These are phyloP conservation scores for Rubia yunnanensis DNA, from an alignment of 257 asterid species.

Conservation along the genomic window DNA sequence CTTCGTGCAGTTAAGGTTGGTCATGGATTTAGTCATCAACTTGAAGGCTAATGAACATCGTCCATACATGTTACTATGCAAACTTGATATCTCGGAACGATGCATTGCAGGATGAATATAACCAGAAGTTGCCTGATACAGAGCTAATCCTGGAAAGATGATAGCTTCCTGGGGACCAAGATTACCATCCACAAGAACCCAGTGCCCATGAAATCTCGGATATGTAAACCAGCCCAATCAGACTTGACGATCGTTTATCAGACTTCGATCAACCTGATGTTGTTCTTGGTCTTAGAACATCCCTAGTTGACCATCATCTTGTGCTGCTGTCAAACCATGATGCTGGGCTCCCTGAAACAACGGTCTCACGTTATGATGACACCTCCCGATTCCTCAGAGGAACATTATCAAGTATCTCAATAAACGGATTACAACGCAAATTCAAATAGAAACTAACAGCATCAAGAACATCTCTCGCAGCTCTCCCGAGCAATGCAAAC, in stretches of 20 bases:
- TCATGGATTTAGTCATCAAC: conserved; percentile 90
- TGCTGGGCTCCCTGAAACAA: conserved; percentile 80
- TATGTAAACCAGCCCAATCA: conserved; percentile 70
- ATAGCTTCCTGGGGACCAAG: conserved; percentile 94
- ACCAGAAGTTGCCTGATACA: conserved; percentile 96
- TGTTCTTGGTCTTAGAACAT: conserved; percentile 77
- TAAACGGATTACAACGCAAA: conserved; percentile 79
- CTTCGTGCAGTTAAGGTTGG: conserved; percentile 81
- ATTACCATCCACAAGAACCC: conserved; percentile 85
- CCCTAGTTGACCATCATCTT: conserved; percentile 64
- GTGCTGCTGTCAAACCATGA: conserved; percentile 55
- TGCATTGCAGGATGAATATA: conserved; percentile 75
- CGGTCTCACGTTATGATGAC: conserved; percentile 88
- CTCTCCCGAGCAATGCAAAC: conserved; percentile 68
- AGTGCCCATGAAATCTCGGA: conserved; percentile 86
- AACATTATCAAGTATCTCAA: conserved; percentile 81
- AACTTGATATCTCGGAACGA: conserved; percentile 46
- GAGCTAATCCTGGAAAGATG: conserved; percentile 85
- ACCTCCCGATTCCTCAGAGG: conserved; percentile 77
- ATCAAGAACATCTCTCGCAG: conserved; percentile 71
- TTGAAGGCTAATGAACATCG: conserved; percentile 77
- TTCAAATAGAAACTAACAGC: conserved; percentile 76
- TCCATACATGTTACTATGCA: conserved; percentile 62
- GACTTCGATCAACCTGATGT: conserved; percentile 71
- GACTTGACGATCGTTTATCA: conserved; percentile 71